Percentiles rank a stretch among this genome's conserved stretches.
Evolutionary conservation across 169 alveolate species (phyloP).

Genomic region (Pseudocohnilembus persalinus): DNA sequence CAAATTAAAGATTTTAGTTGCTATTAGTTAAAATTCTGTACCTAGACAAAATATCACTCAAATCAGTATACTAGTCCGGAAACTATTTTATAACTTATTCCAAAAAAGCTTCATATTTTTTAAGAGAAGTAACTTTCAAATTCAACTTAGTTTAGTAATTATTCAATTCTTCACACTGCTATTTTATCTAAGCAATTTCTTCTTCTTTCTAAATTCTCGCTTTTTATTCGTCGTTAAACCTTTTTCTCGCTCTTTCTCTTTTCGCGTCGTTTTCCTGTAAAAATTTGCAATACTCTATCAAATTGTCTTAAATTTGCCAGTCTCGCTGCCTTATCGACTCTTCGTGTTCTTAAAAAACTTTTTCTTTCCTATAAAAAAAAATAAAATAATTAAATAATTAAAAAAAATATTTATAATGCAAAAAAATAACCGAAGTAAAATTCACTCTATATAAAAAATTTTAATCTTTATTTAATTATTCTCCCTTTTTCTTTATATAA

Average conservation of each 20-base stretch:
- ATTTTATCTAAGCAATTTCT: conserved; percentile 47
- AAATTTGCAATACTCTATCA: conserved; percentile 63
- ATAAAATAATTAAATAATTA: background rate
- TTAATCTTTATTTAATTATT: too few relatives aligned
- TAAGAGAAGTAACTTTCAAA: conserved; percentile 54
- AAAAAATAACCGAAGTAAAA: too few relatives aligned
- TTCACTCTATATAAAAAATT: too few relatives aligned
- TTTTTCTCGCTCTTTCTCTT: conserved; percentile 59
- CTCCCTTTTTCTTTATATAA: too few relatives aligned
- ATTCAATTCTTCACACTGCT: conserved; percentile 41
- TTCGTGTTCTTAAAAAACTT: conserved; percentile 49
- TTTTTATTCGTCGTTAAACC: conserved; percentile 42
- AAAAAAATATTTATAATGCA: background rate
- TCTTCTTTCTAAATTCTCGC: conserved; percentile 42
- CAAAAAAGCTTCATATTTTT: conserved; percentile 68
- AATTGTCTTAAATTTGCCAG: conserved; percentile 51
- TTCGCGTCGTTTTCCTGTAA: conserved; percentile 68
- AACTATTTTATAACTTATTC: conserved; percentile 60
- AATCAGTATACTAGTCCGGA: conserved; percentile 70
- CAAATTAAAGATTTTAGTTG: conserved; percentile 56
- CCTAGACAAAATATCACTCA: conserved; percentile 59
- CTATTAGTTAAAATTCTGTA: conserved; percentile 57
- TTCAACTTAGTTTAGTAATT: conserved; percentile 53
- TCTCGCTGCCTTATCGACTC: conserved; percentile 54
- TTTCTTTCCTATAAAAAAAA: conserved; percentile 44